phyloP scores from a whole-genome alignment of 2,329 filamentous ascomycete genomes.

The Colletotrichum acutatum region DNA sequence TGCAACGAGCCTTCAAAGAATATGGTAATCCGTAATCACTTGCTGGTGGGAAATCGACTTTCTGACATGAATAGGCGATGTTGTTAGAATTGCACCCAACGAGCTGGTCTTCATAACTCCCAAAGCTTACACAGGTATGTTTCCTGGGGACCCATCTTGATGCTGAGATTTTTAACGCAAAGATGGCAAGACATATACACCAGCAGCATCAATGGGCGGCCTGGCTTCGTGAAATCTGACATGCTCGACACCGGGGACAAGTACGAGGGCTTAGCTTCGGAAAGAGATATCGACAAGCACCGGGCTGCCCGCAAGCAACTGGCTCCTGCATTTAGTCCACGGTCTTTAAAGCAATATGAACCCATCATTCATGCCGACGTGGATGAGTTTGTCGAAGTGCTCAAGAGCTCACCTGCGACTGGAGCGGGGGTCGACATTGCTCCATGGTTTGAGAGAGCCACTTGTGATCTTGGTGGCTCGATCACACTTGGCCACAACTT shows the following conservation, averaged over 20 bases:
- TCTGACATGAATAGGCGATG: neutral
- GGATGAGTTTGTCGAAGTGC: neutral
- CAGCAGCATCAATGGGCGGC: neutral
- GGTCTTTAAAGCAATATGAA: slow-evolving; percentile 9
- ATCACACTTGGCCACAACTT: neutral
- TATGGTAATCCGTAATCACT: neutral
- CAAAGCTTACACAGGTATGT: neutral
- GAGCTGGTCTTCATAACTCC: neutral
- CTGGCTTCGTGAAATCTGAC: neutral
- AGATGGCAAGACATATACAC: neutral
- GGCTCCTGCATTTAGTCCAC: slow-evolving; percentile 11
- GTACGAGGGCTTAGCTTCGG: neutral
- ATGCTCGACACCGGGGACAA: slow-evolving; percentile 1
- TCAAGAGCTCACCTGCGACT: neutral
- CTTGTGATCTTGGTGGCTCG: neutral
- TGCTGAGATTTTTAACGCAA: neutral
- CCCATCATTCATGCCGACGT: slow-evolving; percentile 9
- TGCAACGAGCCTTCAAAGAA: neutral
- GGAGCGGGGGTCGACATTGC: neutral
- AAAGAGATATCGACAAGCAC: slow-evolving; percentile 16
- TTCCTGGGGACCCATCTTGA: neutral
- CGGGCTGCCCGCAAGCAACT: slow-evolving; percentile 13
- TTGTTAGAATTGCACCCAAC: slow-evolving; percentile 2
- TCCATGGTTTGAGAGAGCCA: neutral
- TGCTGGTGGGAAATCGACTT: neutral